Evolutionary conservation across 2,329 filamentous ascomycete genomes (phyloP).

Genomic region (Colletotrichum spaethianum): DNA sequence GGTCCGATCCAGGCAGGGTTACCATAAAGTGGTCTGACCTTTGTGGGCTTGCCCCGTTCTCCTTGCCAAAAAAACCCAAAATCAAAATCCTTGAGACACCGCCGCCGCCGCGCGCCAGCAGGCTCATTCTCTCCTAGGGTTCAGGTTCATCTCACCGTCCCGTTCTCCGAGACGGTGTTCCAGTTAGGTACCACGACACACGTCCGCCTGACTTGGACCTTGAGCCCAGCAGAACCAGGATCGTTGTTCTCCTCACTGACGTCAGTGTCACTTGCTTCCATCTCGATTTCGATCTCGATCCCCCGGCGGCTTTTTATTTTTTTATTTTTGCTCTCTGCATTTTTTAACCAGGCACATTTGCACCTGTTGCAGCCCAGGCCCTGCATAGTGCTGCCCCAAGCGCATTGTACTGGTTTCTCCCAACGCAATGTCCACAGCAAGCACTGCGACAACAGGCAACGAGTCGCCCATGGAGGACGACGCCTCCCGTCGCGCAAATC

Average conservation of each 20-base stretch:
- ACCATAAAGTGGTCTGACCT: slow-evolving; percentile 35
- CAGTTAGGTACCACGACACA: slow-evolving; percentile 34
- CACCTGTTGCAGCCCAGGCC: slow-evolving; percentile 2
- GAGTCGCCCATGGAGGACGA: slow-evolving; percentile 33
- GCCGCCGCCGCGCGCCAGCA: slow-evolving; percentile 20
- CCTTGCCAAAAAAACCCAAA: slow-evolving; percentile 13
- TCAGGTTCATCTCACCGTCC: slow-evolving; percentile 36
- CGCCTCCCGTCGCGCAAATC: slow-evolving; percentile 43
- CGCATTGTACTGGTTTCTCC: slow-evolving; percentile 20
- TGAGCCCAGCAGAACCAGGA: slow-evolving; percentile 36
- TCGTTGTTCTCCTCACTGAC: slow-evolving; percentile 41
- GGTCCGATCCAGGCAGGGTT: slow-evolving; percentile 28
- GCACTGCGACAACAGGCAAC: slow-evolving; percentile 25
- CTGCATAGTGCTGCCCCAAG: slow-evolving; percentile 10
- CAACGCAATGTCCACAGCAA: slow-evolving; percentile 33
- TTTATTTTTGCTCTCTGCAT: background rate
- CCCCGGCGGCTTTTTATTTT: slow-evolving; percentile 12
- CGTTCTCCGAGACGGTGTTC: slow-evolving; percentile 35
- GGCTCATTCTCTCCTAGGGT: slow-evolving; percentile 26
- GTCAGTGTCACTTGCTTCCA: slow-evolving; percentile 34
- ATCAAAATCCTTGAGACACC: slow-evolving; percentile 30
- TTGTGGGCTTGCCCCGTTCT: slow-evolving; percentile 37
- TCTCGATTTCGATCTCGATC: slow-evolving; percentile 23
- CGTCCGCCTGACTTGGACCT: slow-evolving; percentile 33
- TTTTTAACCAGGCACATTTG: slow-evolving; percentile 16